Conservation (phyloP, 1,284 basidiomycete genomes). For the Puccinia triticina region DNA sequence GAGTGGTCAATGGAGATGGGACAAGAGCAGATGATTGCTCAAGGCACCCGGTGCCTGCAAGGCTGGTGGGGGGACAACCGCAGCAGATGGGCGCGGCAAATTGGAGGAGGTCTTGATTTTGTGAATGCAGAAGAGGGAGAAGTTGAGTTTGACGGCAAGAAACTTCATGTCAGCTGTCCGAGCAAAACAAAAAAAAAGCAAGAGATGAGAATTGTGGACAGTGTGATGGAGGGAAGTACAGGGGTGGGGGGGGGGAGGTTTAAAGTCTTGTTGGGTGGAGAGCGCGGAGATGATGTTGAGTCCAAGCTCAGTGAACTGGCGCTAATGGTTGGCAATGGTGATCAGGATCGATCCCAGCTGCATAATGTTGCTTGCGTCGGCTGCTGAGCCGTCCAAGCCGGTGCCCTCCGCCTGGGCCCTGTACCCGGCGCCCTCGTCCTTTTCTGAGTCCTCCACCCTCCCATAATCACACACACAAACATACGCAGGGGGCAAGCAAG, state of each 20-base stretch:
- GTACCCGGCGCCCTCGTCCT: background rate
- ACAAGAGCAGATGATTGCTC: too few relatives aligned
- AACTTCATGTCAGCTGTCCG: slow-evolving; percentile 43
- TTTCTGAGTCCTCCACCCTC: background rate
- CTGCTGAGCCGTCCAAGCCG: background rate
- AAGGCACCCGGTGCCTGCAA: too few relatives aligned
- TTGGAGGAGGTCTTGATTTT: background rate
- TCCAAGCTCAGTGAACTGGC: slow-evolving; percentile 33
- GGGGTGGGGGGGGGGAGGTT: background rate
- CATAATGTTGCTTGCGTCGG: background rate
- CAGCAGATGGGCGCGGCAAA: too few relatives aligned
- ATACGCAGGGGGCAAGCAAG: too few relatives aligned
- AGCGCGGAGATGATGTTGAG: slow-evolving; percentile 41
- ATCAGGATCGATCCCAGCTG: slow-evolving; percentile 21
- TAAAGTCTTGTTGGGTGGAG: slow-evolving; percentile 43
- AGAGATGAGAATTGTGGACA: background rate
- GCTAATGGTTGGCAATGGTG: background rate
- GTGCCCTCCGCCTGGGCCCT: background rate
- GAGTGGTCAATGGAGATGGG: too few relatives aligned
- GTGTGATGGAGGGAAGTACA: background rate
- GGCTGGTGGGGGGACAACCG: too few relatives aligned
- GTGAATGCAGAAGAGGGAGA: slow-evolving; percentile 42
- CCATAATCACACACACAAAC: background rate
- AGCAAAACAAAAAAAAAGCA: background rate
- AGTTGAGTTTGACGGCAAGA: slow-evolving; percentile 40